Base-by-base conservation (phyloP, 192 early-diverging fungal species). In the Umbelopsis sp. region DNA sequence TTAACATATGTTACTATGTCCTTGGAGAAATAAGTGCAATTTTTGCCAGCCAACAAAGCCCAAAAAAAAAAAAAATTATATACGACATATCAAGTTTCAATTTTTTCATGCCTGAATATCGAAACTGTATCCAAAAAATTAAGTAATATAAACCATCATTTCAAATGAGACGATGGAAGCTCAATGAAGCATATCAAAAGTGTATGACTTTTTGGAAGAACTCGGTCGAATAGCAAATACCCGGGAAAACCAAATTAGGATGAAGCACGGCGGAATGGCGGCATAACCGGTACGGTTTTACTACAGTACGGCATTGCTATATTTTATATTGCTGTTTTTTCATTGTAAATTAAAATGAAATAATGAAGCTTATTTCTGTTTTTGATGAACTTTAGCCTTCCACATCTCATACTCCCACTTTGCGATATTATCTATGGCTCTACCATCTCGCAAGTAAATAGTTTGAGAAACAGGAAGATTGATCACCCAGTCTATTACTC, bases 361-460 rank as follows among this genome's bases (percentile, higher is more conserved):
- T 0, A 5, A 3, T 4, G 16, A 49, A 12, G 31, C 17, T 14
- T 62, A 32, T 26, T 62, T 62, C 31, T 34, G 26, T 62, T 62
- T 62, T 5, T 32, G 29, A 62, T 34, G 56, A 4, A 32, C 56
- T 17, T 62, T 62, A 12, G 26, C 31, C 56, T 75, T 68, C 85
- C 83, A 88, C 53, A 79, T 76, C 41, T 81, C 73, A 70, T 87
- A 87, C 45, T 90, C 88, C 73, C 74, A 83, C 68, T 79, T 77
- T 3, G 78, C 71, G 17, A 84, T 52, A 69, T 90, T 83, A 16
- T 77, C 72, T 14, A 87, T 56, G 0, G 70, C 22, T 21, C 81
- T 65, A 31, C 82, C 74, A 53, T 91, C 90, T 9, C 77, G 71
- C 8, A 90, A 62, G 62, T 87, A 80, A 26, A 90, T 31, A 11